Evolutionary conservation across 192 early-diverging fungal genomes (phyloP).

Genomic region (Geranomyces michiganensis): DNA sequence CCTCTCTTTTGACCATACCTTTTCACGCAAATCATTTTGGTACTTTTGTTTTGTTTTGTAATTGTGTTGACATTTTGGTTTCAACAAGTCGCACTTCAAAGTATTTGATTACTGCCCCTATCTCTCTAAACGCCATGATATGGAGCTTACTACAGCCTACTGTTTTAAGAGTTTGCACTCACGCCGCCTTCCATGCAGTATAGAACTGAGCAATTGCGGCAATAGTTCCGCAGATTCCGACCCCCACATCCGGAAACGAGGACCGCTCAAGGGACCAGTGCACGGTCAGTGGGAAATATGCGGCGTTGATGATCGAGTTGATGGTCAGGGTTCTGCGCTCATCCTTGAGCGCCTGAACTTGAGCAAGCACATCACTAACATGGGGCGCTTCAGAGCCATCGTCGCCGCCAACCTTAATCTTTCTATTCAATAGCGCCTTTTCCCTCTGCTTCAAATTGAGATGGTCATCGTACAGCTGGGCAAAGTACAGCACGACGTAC

Average conservation of each 20-base stretch:
- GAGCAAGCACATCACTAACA: neutral
- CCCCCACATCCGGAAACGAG: conserved; percentile 77
- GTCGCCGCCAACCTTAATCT: conserved; percentile 11
- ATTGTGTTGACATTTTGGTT: too few relatives aligned
- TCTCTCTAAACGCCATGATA: too few relatives aligned
- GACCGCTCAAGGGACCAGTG: conserved; percentile 91
- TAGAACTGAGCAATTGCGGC: conserved; percentile 70
- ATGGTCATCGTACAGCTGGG: conserved; percentile 72
- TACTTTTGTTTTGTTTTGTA: too few relatives aligned
- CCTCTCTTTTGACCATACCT: too few relatives aligned
- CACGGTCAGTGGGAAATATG: conserved; percentile 85
- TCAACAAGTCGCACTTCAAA: too few relatives aligned
- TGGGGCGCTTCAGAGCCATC: conserved; percentile 53
- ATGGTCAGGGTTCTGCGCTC: conserved; percentile 70
- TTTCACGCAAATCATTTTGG: too few relatives aligned
- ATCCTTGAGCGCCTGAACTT: conserved; percentile 47
- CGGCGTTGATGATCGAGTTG: conserved; percentile 84
- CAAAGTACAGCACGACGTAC: conserved; percentile 90
- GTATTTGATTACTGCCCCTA: conserved; percentile 22
- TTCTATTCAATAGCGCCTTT: conserved; percentile 22
- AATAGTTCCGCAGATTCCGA: conserved; percentile 88
- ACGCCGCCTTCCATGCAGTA: too few relatives aligned
- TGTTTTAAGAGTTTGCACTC: too few relatives aligned
- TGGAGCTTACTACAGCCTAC: too few relatives aligned
- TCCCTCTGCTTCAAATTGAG: conserved; percentile 25